These are phyloP conservation scores for Delitschia confertaspora DNA, from an alignment of 495 filamentous ascomycete species.

Conservation along the genomic window DNA sequence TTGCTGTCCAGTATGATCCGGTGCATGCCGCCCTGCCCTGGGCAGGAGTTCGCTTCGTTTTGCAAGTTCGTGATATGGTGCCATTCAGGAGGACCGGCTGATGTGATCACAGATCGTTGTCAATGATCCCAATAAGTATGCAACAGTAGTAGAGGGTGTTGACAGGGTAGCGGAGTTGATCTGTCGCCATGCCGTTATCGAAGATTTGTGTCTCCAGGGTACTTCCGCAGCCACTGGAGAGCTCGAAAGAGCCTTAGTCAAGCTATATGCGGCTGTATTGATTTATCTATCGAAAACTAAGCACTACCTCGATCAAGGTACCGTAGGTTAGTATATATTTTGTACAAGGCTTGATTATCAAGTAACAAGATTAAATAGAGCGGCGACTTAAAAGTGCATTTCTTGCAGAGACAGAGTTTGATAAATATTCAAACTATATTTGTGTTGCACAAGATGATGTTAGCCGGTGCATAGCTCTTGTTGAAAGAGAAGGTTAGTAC, in stretches of 20 bases:
- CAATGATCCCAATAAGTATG: slow-evolving; percentile 22
- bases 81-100: not conserved
- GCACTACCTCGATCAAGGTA: slow-evolving; percentile 16
- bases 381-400: slow-evolving; percentile 1
- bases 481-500: slow-evolving; percentile 12
- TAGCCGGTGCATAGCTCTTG: slow-evolving; percentile 3
- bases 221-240: slow-evolving; percentile 2
- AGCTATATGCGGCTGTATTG: slow-evolving; percentile 13
- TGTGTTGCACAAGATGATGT: slow-evolving; percentile 3
- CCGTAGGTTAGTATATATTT: slow-evolving; percentile 11
- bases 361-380: slow-evolving; percentile 8
- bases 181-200: slow-evolving; percentile 26
- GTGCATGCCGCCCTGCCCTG: slow-evolving; percentile 40
- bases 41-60: slow-evolving; percentile 38
- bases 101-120: slow-evolving; percentile 19
- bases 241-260: slow-evolving; percentile 12
- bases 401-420: not conserved
- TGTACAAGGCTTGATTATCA: slow-evolving; percentile 2
- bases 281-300: slow-evolving; percentile 15
- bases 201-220: slow-evolving; percentile 28
- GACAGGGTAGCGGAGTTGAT: slow-evolving; percentile 29
- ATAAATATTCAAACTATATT: slow-evolving; percentile 8
- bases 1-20: slow-evolving; percentile 36
- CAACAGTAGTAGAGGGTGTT: slow-evolving; percentile 25
- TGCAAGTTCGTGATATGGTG: slow-evolving; percentile 30